These are phyloP conservation scores for Dipsacomyces acuminosporus DNA, from an alignment of 371 early-diverging fungal species.

Conservation along the genomic window DNA sequence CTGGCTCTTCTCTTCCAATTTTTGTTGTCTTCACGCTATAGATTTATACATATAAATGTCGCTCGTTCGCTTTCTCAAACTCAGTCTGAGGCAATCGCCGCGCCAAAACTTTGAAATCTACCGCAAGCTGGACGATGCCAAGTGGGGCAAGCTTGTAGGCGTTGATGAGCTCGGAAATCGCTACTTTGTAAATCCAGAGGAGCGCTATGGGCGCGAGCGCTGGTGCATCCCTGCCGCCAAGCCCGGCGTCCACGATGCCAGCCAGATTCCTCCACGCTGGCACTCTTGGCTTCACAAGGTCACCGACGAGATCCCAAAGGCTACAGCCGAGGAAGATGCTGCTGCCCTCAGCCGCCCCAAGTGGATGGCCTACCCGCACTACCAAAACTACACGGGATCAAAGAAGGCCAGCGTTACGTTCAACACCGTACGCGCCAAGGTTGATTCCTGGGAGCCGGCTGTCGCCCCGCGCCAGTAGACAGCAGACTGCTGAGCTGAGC, in stretches of 20 bases:
- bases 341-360: slow-evolving; percentile 43
- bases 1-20: no score
- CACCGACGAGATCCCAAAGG: slow-evolving; percentile 77
- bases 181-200: slow-evolving; percentile 84
- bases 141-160: slow-evolving; percentile 81
- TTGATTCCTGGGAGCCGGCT: slow-evolving; percentile 70
- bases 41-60: slow-evolving; percentile 36
- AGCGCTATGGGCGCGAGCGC: slow-evolving; percentile 85
- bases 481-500: neutral
- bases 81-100: slow-evolving; percentile 39
- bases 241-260: slow-evolving; percentile 64
- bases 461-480: slow-evolving; percentile 17
- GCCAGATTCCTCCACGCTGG: slow-evolving; percentile 90
- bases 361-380: slow-evolving; percentile 43
- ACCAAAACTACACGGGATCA: slow-evolving; percentile 68
- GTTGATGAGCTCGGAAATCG: slow-evolving; percentile 83
- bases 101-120: slow-evolving; percentile 60
- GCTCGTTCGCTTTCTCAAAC: slow-evolving; percentile 39
- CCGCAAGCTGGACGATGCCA: slow-evolving; percentile 72
- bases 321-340: slow-evolving; percentile 44
- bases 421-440: slow-evolving; percentile 81
- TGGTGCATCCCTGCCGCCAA: slow-evolving; percentile 83
- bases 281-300: slow-evolving; percentile 87
- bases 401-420: slow-evolving; percentile 73
- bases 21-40: no score